Evolutionary conservation across 2,329 filamentous ascomycete genomes (phyloP).

Genomic region (Beauveria asiatica): DNA sequence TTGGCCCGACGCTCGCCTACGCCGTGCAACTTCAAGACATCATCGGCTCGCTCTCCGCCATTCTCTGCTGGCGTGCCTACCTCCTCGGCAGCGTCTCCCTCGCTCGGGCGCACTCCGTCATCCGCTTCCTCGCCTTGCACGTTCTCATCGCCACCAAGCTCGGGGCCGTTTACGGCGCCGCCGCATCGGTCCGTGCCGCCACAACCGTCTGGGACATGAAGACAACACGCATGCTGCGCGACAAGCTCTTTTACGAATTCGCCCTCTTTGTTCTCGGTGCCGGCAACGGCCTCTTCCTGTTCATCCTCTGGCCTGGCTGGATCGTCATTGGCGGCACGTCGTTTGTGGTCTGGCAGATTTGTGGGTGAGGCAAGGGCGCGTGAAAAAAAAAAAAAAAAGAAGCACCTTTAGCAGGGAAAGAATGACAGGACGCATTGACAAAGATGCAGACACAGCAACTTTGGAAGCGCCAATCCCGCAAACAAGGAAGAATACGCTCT

Average conservation of each 20-base stretch:
- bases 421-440: background rate
- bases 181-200: conserved; percentile 21
- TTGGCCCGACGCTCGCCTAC: conserved; percentile 27
- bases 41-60: conserved; percentile 22
- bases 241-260: conserved; percentile 43
- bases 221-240: conserved; percentile 28
- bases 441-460: background rate
- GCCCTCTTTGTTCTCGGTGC: conserved; percentile 42
- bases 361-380: conserved; percentile 20
- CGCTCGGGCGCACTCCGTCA: conserved; percentile 17
- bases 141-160: conserved; percentile 22
- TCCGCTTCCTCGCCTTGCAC: conserved; percentile 19
- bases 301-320: conserved; percentile 53
- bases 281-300: conserved; percentile 38
- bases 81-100: conserved; percentile 23
- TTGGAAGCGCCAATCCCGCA: background rate
- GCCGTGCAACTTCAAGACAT: conserved; percentile 28
- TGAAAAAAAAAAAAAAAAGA: background rate
- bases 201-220: conserved; percentile 30
- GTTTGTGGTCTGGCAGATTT: conserved; percentile 26
- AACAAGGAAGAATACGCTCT: background rate
- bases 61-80: conserved; percentile 24
- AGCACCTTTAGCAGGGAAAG: too few species aligned
- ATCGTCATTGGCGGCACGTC: conserved; percentile 32
- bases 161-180: conserved; percentile 21